Percentiles rank a stretch among this genome's conserved stretches.
Conservation (phyloP, 2,329 filamentous ascomycete species). For the Paecilomyces fulvus region DNA sequence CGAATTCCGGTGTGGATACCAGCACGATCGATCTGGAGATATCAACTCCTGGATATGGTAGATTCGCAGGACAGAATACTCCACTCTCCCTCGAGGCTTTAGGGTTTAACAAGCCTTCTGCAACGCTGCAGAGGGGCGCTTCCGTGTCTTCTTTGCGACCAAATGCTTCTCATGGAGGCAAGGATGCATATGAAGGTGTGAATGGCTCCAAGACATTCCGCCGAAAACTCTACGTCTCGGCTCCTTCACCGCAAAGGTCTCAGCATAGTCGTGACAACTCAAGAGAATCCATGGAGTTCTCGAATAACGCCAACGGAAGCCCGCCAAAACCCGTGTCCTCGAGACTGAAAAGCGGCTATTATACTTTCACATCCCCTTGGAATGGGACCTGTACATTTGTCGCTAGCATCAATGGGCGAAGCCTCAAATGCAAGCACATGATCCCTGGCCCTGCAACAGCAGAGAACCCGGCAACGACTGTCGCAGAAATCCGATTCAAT, state of each 20-base stretch:
- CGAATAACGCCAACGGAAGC: slow-evolving; percentile 4
- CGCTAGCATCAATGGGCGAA: slow-evolving; percentile 67
- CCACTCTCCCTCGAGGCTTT: slow-evolving; percentile 25
- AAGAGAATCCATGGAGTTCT: slow-evolving; percentile 11
- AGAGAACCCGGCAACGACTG: slow-evolving; percentile 37
- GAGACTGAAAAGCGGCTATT: slow-evolving; percentile 40
- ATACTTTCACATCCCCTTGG: slow-evolving; percentile 80
- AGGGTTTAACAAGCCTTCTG: slow-evolving; percentile 14
- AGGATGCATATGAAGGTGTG: slow-evolving; percentile 4
- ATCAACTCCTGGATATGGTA: slow-evolving; percentile 51
- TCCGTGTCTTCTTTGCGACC: neutral
- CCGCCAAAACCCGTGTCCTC: slow-evolving; percentile 7
- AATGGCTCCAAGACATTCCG: slow-evolving; percentile 22
- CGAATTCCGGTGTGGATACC: slow-evolving; percentile 25
- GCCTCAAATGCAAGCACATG: slow-evolving; percentile 65
- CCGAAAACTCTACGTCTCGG: slow-evolving; percentile 25
- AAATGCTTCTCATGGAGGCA: neutral
- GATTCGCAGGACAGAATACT: slow-evolving; percentile 41
- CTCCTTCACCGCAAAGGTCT: slow-evolving; percentile 4
- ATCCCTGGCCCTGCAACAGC: slow-evolving; percentile 34
- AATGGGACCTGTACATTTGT: slow-evolving; percentile 77
- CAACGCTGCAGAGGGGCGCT: neutral
- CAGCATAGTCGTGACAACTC: slow-evolving; percentile 7
- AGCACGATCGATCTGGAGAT: slow-evolving; percentile 46
- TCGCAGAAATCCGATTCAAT: slow-evolving; percentile 88